Conservation (phyloP, 495 filamentous ascomycete species). For the Hypoxylon subgilvum region DNA sequence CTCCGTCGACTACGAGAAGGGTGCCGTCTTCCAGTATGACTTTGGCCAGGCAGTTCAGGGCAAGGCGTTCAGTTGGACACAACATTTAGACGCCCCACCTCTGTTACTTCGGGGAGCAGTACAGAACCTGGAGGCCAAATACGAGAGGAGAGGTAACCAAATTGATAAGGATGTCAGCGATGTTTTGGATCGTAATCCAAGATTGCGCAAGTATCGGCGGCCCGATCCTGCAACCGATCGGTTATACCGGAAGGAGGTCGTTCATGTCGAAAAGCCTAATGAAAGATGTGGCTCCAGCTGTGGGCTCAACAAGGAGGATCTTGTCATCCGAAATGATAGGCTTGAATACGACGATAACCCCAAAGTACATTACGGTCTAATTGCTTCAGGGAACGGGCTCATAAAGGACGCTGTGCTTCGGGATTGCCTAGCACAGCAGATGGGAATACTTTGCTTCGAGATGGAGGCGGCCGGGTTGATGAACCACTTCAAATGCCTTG, state of each 20-base stretch:
- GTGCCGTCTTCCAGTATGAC: slow-evolving; percentile 44
- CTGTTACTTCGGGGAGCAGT: slow-evolving; percentile 29
- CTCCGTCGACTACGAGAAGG: slow-evolving; percentile 8
- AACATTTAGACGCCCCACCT: slow-evolving; percentile 47
- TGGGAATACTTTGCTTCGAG: slow-evolving; percentile 25
- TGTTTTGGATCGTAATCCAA: slow-evolving; percentile 27
- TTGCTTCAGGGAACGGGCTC: slow-evolving; percentile 48
- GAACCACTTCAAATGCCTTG: slow-evolving; percentile 35
- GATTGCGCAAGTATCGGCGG: slow-evolving; percentile 38
- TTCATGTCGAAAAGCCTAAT: slow-evolving; percentile 34
- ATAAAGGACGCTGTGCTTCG: slow-evolving; percentile 33
- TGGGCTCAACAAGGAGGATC: slow-evolving; percentile 33
- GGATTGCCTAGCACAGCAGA: slow-evolving; percentile 4
- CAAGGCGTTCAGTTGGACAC: slow-evolving; percentile 34
- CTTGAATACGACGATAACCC: slow-evolving; percentile 37
- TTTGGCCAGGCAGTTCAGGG: slow-evolving; percentile 39
- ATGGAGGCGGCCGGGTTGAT: slow-evolving; percentile 40
- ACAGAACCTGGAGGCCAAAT: slow-evolving; percentile 13
- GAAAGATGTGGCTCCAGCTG: slow-evolving; percentile 31
- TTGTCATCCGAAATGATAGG: slow-evolving; percentile 37
- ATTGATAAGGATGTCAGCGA: slow-evolving; percentile 33
- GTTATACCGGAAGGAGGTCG: slow-evolving; percentile 41
- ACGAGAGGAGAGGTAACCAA: slow-evolving; percentile 27
- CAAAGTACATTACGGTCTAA: slow-evolving; percentile 38
- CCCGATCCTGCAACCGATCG: slow-evolving; percentile 42